A percentile compares a stretch with the other conserved stretches of the same genome.
These are phyloP conservation scores for Talaromyces sp. DNA, from an alignment of 2,329 filamentous ascomycete genomes.

Conservation along the genomic window DNA sequence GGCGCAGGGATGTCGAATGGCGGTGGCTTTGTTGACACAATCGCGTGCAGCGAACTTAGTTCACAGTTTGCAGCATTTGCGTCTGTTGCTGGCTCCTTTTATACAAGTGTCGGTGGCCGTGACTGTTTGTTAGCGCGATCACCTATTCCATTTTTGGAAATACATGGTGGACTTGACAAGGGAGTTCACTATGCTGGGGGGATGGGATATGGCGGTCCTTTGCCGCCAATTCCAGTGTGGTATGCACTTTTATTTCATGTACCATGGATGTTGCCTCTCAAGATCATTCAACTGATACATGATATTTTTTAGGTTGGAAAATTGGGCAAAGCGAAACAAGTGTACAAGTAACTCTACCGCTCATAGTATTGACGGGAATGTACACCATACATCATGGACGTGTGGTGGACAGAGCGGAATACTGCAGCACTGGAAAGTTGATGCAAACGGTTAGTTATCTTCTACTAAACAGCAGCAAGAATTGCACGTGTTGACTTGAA, in stretches of 20 bases:
- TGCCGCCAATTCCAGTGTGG: conserved; percentile 47
- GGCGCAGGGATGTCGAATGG: conserved; percentile 50
- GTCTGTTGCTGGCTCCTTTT: conserved; percentile 47
- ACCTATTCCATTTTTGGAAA: conserved; percentile 48
- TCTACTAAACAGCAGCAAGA: not conserved
- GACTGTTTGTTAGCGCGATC: conserved; percentile 36
- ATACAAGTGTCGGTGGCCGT: conserved; percentile 38
- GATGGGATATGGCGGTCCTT: conserved; percentile 40
- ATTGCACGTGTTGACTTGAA: not conserved
- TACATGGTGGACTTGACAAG: conserved; percentile 50
- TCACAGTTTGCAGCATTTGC: conserved; percentile 47
- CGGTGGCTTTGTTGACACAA: conserved; percentile 47
- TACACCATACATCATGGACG: conserved; percentile 45
- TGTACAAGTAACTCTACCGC: conserved; percentile 36
- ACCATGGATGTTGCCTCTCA: not conserved
- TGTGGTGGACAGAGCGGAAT: conserved; percentile 36
- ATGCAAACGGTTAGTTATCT: conserved; percentile 38
- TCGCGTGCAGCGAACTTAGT: conserved; percentile 45
- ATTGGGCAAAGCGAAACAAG: conserved; percentile 43
- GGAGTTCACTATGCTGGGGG: conserved; percentile 48
- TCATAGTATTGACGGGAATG: conserved; percentile 37
- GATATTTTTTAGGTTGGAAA: conserved; percentile 20
- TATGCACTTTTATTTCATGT: conserved; percentile 26
- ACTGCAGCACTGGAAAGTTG: conserved; percentile 47
- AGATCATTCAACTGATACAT: not conserved